Conservation (phyloP, 2,329 filamentous ascomycete genomes). For the Aspergillus nomiae region DNA sequence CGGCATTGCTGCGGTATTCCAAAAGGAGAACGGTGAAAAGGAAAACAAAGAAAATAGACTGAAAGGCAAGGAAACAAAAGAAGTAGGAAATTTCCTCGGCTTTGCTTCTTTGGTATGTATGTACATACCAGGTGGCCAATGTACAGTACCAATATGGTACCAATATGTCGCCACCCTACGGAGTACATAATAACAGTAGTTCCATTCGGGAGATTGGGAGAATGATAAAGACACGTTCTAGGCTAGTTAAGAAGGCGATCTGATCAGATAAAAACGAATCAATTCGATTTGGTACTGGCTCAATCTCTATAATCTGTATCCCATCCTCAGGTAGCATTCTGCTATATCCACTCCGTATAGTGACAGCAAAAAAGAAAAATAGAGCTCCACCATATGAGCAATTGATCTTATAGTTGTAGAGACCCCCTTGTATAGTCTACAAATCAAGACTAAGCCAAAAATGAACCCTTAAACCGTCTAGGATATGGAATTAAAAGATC, state of each 20-base stretch:
- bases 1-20: not conserved
- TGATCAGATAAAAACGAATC: not conserved
- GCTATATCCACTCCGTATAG: not conserved
- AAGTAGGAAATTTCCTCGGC: not conserved
- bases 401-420: not conserved
- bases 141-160: not conserved
- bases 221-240: not conserved
- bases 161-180: no score
- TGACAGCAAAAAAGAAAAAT: not conserved
- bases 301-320: not conserved
- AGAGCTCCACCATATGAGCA: not conserved
- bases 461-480: not conserved
- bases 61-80: not conserved
- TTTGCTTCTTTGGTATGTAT: not conserved
- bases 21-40: not conserved
- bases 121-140: not conserved
- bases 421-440: not conserved
- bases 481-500: not conserved
- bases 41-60: not conserved
- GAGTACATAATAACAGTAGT: no score
- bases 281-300: not conserved
- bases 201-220: not conserved
- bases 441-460: not conserved
- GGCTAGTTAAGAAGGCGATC: not conserved
- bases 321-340: not conserved